Percentiles rank a stretch among this genome's conserved stretches.
Conservation (phyloP, 441 rosid genomes). For the Brassica balearica region DNA sequence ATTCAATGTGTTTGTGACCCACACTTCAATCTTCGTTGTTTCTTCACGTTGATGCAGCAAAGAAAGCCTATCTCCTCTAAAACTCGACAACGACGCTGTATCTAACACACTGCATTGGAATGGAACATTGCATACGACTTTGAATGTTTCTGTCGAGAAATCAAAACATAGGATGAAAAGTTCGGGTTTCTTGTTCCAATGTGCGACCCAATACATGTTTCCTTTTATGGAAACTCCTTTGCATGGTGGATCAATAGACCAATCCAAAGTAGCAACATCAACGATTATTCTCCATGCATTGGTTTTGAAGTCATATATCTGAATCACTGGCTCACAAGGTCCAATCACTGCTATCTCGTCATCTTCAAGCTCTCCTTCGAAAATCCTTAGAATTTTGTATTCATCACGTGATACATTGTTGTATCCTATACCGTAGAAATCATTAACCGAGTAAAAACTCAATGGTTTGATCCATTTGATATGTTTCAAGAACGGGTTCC, state of each 20-base stretch:
- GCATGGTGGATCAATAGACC: conserved; percentile 41
- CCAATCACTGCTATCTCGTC: not conserved
- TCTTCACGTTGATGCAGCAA: conserved; percentile 37
- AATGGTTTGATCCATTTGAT: conserved; percentile 38
- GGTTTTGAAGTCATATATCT: conserved; percentile 26
- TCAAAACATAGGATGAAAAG: conserved; percentile 38
- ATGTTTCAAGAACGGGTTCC: conserved; percentile 41
- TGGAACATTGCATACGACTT: conserved; percentile 12
- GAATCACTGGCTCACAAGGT: conserved; percentile 21
- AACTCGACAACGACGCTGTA: conserved; percentile 32
- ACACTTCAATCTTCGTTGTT: conserved; percentile 33
- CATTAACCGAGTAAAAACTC: conserved; percentile 27
- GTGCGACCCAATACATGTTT: conserved; percentile 44
- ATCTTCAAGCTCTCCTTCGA: conserved; percentile 19
- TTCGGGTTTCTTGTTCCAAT: conserved; percentile 34
- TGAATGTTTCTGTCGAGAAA: conserved; percentile 32
- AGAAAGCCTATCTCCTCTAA: conserved; percentile 36
- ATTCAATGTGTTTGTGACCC: conserved; percentile 29
- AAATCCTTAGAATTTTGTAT: conserved; percentile 36
- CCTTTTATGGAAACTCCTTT: conserved; percentile 39
- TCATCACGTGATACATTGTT: conserved; percentile 22
- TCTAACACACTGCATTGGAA: conserved; percentile 21
- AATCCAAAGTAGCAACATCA: conserved; percentile 22
- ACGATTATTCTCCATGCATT: conserved; percentile 27
- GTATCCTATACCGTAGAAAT: conserved; percentile 41